Percentiles rank a stretch among this genome's conserved stretches.
These are phyloP conservation scores for Dichomitus squalens DNA, from an alignment of 1,284 basidiomycete genomes.

Conservation along the genomic window DNA sequence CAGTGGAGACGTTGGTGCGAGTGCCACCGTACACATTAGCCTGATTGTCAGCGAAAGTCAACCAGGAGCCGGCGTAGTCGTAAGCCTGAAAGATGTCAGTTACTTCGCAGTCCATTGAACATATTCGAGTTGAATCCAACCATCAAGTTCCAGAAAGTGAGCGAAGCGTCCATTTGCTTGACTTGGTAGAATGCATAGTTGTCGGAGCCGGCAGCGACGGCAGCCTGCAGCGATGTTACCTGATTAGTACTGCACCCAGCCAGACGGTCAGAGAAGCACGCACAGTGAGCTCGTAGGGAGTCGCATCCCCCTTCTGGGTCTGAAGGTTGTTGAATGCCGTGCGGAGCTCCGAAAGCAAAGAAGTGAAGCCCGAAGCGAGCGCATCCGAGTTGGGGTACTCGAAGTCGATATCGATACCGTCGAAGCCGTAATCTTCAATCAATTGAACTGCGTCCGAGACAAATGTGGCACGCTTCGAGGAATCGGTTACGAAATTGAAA, in stretches of 20 bases:
- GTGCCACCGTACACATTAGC: conserved; percentile 77
- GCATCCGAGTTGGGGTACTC: conserved; percentile 57
- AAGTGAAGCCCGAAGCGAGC: conserved; percentile 60
- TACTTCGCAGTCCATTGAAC: not conserved
- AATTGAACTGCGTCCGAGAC: conserved; percentile 71
- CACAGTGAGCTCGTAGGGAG: conserved; percentile 60
- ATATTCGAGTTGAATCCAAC: conserved; percentile 36
- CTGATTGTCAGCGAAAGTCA: conserved; percentile 74
- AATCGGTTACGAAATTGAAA: conserved; percentile 61
- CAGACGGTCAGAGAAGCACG: conserved; percentile 7
- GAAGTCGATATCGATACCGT: conserved; percentile 81
- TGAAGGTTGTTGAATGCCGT: conserved; percentile 55
- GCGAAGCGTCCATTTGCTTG: conserved; percentile 70
- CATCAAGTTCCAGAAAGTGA: conserved; percentile 94
- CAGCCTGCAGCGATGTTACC: conserved; percentile 25
- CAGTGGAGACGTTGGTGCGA: conserved; percentile 67
- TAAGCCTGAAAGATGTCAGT: conserved; percentile 55
- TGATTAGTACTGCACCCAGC: not conserved
- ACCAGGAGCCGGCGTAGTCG: conserved; percentile 77
- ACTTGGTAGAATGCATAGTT: conserved; percentile 72
- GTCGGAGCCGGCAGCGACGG: conserved; percentile 64
- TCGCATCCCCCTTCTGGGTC: conserved; percentile 56
- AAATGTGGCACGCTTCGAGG: conserved; percentile 66
- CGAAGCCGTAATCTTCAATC: conserved; percentile 87
- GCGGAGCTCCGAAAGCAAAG: conserved; percentile 58